These are phyloP conservation scores for Globisporangium megalacanthum DNA, from an alignment of 352 stramenopile genomes.

Conservation along the genomic window DNA sequence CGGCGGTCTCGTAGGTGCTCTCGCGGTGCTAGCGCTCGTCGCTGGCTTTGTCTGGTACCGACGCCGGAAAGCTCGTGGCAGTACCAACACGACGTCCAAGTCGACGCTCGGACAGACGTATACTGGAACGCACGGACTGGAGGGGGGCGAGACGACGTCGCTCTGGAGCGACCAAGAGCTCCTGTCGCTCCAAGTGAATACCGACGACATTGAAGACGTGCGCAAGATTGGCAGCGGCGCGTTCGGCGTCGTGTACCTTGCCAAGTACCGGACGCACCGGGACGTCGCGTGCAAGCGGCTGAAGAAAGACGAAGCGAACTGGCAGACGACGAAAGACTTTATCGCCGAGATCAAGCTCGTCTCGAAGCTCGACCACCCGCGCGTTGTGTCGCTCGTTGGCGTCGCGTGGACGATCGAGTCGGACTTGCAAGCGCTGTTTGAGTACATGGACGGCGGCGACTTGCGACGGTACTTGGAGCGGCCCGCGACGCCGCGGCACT, in stretches of 20 bases:
- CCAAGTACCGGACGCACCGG: constrained; percentile 29
- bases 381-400: constrained; percentile 13
- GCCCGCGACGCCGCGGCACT: not conserved
- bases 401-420: constrained; percentile 10
- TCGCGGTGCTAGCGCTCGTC: constrained; percentile 5
- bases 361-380: constrained; percentile 10
- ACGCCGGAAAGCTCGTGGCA: constrained; percentile 13
- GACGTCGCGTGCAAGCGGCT: constrained; percentile 36
- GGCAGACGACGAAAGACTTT: constrained; percentile 10
- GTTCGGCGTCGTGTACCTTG: constrained; percentile 30
- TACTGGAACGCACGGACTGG: not conserved
- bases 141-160: constrained; percentile 5
- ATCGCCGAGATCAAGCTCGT: constrained; percentile 16
- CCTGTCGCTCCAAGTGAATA: constrained; percentile 29
- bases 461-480: constrained; percentile 28
- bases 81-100: constrained; percentile 7
- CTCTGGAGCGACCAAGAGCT: constrained; percentile 43
- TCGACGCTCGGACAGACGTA: constrained; percentile 5
- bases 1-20: constrained; percentile 1
- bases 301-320: not conserved
- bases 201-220: constrained; percentile 35
- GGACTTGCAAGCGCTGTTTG: constrained; percentile 13
- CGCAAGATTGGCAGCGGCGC: constrained; percentile 24
- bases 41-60: constrained; percentile 20
- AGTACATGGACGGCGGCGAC: constrained; percentile 13